Percentiles rank a stretch among this genome's conserved stretches.
Conservation (phyloP, 768 basidiomycete genomes). For the Phallus indusiatus region DNA sequence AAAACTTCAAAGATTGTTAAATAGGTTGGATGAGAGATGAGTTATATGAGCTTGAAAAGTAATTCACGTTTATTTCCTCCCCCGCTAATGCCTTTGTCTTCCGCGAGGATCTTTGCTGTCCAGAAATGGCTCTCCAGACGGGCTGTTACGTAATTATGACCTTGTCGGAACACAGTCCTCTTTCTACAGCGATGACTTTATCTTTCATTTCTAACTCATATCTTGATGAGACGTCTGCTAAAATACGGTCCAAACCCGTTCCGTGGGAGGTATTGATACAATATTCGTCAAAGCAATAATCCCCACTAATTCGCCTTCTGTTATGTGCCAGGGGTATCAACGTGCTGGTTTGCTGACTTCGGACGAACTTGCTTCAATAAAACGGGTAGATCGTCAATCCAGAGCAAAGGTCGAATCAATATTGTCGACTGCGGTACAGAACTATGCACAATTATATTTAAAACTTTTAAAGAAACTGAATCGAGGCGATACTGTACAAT, state of each 20-base stretch:
- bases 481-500: conserved; percentile 81
- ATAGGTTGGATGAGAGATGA: too few relatives aligned
- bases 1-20: too few relatives aligned
- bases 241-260: conserved; percentile 83
- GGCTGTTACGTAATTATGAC: not conserved
- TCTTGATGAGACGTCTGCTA: conserved; percentile 79
- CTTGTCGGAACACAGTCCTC: not conserved
- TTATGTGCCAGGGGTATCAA: conserved; percentile 76
- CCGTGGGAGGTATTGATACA: conserved; percentile 80
- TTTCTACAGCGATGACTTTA: conserved; percentile 46
- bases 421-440: conserved; percentile 70
- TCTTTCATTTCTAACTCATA: conserved; percentile 72
- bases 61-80: too few relatives aligned
- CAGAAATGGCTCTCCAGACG: not conserved
- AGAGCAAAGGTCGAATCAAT: conserved; percentile 65
- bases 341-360: conserved; percentile 82
- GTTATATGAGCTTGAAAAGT: too few relatives aligned
- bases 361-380: conserved; percentile 81
- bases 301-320: conserved; percentile 11
- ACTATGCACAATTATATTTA: conserved; percentile 84
- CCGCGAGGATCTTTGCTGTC: too few relatives aligned
- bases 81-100: not conserved
- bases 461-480: conserved; percentile 80
- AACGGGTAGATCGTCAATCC: conserved; percentile 81
- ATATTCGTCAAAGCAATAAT: not conserved